A percentile compares a stretch with the other conserved stretches of the same genome.
phyloP scores from a whole-genome alignment of 768 basidiomycete genomes.

The Holtermanniella nyarrowii region DNA sequence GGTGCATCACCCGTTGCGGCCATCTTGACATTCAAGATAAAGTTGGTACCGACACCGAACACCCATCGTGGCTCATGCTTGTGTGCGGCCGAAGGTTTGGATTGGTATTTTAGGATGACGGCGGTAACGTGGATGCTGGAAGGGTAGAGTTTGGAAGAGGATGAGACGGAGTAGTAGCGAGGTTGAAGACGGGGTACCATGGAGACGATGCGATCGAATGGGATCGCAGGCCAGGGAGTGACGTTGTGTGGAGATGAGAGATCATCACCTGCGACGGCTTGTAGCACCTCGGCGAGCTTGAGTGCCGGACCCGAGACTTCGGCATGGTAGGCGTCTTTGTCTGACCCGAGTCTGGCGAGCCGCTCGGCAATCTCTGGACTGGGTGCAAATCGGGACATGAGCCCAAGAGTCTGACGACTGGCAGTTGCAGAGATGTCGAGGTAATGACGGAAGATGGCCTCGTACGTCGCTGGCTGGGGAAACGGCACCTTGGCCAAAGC shows the following conservation, averaged over 20 bases:
- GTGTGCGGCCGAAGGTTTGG: constrained; percentile 49
- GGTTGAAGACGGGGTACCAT: constrained; percentile 88
- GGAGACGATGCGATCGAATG: constrained; percentile 93
- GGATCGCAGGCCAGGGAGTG: constrained; percentile 69
- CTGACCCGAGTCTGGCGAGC: constrained; percentile 64
- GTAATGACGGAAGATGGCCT: constrained; percentile 87
- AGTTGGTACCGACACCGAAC: constrained; percentile 88
- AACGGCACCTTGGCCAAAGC: constrained; percentile 97
- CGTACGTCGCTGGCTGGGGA: constrained; percentile 92
- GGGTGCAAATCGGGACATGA: constrained; percentile 79
- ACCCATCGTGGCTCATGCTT: constrained; percentile 54
- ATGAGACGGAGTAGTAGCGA: constrained; percentile 97
- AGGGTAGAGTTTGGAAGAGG: constrained; percentile 85
- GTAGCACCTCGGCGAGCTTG: constrained; percentile 85
- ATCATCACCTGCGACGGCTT: constrained; percentile 76
- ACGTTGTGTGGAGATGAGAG: constrained; percentile 57
- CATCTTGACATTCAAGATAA: constrained; percentile 81
- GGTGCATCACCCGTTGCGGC: constrained; percentile 43
- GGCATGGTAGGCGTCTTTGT: constrained; percentile 78
- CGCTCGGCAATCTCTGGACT: constrained; percentile 62
- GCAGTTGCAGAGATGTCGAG: constrained; percentile 92
- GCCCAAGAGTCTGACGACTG: constrained; percentile 84
- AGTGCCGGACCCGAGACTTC: constrained; percentile 66
- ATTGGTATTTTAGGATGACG: constrained; percentile 87
- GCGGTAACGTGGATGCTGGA: constrained; percentile 84